Base-by-base conservation (phyloP, 2,329 filamentous ascomycete genomes). In the Ploettnerulaceae sp. region DNA sequence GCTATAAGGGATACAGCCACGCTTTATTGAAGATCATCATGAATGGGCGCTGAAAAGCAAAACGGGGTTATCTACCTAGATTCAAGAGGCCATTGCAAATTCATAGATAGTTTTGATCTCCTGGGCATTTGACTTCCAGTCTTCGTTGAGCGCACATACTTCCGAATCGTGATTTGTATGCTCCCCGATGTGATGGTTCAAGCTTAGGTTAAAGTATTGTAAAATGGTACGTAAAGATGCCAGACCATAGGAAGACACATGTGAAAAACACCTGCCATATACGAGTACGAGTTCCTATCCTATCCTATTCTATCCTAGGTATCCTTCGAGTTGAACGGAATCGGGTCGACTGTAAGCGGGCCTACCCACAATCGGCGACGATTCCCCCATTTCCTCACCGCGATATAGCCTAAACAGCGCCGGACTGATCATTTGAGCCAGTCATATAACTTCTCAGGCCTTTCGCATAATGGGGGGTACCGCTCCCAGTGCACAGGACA, bases 51-150 rank as follows among this genome's bases (percentile, higher is more conserved):
- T 54, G 55, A 59, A 57, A 60, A 59, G 51, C 56, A 56, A 56
- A 39, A 56, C 54, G 55, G 53, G 55, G 56, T 60, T 60, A 58
- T 59, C 44, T 60, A 58, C 58, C 44, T 62, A 62, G 59, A 63
- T 51, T 44, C 48, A 53, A 45, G 48, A 36, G 41, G 48, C 38
- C 51, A 53, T 52, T 48, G 49, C 53, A 57, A n/a, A n/a, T n/a
- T n/a, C n/a, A 51, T 48, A 52, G 50, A 57, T 43, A 54, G 38
- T 49, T 53, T 52, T 39, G 43, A 52, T 54, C 36, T 51, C 47
- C 47, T 44, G 34, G 44, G 22, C 28, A 21, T 9, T 29, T 5
- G 8, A 12, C 5, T 42, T 22, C 12, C 25, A 20, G 12, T 9
- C 24, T 18, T n/a, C n/a, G n/a, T n/a, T n/a, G n/a, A n/a, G n/a